phyloP scores from a whole-genome alignment of 2,329 filamentous ascomycete species.

The Tetracladium maxilliforme region DNA sequence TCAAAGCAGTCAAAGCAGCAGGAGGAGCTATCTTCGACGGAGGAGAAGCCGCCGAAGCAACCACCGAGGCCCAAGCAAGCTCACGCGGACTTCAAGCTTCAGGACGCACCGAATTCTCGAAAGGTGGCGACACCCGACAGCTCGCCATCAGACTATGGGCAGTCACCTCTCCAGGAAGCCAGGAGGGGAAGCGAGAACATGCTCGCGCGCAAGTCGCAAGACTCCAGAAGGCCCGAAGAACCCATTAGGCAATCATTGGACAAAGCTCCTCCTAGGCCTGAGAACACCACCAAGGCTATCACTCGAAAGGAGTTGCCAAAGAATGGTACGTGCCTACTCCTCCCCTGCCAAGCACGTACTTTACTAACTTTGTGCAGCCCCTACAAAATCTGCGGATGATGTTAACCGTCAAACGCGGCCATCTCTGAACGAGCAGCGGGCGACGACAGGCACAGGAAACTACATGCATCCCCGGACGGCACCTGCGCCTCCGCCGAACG shows the following conservation, averaged over 20 bases:
- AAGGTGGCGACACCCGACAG: slow-evolving; percentile 8
- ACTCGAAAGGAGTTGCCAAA: slow-evolving; percentile 53
- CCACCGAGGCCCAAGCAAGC: no score
- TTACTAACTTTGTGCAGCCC: no score
- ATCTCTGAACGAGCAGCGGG: slow-evolving; percentile 24
- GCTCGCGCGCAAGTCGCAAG: no score
- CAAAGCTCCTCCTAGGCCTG: neutral
- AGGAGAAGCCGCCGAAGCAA: no score
- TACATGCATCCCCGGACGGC: slow-evolving; percentile 18
- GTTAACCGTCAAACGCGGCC: slow-evolving; percentile 17
- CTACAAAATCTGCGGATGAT: no score
- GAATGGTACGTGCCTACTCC: no score
- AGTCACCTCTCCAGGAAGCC: neutral
- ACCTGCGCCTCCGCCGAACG: slow-evolving; percentile 11
- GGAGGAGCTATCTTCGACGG: no score
- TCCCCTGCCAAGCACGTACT: no score
- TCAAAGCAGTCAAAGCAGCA: no score
- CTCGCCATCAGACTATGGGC: slow-evolving; percentile 17
- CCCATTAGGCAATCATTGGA: no score
- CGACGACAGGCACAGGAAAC: slow-evolving; percentile 1
- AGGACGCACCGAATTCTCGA: slow-evolving; percentile 58
- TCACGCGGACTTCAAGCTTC: slow-evolving; percentile 66
- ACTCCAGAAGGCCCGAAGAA: no score
- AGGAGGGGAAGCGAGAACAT: no score
- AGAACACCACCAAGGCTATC: slow-evolving; percentile 28